phyloP scores from a whole-genome alignment of 1,284 basidiomycete genomes.

The Puccinia horiana region DNA sequence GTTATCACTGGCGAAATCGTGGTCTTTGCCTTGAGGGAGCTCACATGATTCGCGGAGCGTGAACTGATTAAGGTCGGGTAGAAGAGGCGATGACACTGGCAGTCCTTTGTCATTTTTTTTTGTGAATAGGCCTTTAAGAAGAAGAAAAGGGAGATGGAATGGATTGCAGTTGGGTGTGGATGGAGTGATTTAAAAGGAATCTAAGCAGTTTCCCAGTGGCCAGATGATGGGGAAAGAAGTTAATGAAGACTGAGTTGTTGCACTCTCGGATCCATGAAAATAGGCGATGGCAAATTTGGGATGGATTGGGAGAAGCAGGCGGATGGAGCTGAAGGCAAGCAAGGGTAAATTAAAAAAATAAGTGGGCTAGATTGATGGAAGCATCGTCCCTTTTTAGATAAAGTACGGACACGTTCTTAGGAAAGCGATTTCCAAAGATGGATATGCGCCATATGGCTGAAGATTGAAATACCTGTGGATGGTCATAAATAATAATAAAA shows the following conservation, averaged over 20 bases:
- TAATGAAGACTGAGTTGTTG: conserved; percentile 4
- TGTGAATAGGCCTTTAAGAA: no score
- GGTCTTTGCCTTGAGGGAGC: conserved; percentile 10
- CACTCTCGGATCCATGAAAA: conserved; percentile 20
- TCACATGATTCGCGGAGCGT: conserved; percentile 11
- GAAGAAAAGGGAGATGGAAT: neutral
- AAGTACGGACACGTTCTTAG: neutral
- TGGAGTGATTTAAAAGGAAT: neutral
- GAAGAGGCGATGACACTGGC: conserved; percentile 26
- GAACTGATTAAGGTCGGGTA: conserved; percentile 29
- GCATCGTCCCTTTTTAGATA: neutral
- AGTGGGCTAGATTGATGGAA: neutral
- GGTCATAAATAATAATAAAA: no score
- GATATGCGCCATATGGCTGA: neutral
- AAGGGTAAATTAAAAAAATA: neutral
- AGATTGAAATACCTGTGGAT: neutral
- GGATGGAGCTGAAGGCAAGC: neutral
- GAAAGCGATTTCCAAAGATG: neutral
- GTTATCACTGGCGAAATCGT: conserved; percentile 14
- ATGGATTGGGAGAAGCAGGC: conserved; percentile 6
- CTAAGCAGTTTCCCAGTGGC: no score
- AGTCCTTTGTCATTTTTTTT: conserved; percentile 24
- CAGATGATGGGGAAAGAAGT: no score
- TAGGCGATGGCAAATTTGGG: conserved; percentile 19
- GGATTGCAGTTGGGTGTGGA: no score